Evolutionary conservation across 495 filamentous ascomycete genomes (phyloP).

Genomic region (Hyphodiscus hymeniophilus): DNA sequence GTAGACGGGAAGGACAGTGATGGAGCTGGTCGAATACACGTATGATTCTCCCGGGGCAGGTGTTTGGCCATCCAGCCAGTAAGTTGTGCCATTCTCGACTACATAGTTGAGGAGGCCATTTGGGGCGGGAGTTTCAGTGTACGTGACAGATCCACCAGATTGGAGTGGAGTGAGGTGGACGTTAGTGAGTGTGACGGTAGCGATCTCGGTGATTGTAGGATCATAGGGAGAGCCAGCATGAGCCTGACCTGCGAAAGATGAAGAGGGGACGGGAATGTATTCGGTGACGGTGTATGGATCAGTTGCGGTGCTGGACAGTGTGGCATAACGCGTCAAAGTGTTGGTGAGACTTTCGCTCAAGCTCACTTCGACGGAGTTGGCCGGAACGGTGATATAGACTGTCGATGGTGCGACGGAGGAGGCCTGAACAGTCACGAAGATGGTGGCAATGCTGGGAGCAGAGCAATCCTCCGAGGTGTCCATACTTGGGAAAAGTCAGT

Average conservation of each 20-base stretch:
- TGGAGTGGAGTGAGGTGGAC: neutral
- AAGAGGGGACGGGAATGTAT: neutral
- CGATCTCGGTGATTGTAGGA: constrained; percentile 3
- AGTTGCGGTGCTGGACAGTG: neutral
- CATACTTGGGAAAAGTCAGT: neutral
- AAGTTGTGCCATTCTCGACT: constrained; percentile 13
- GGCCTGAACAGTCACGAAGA: constrained; percentile 11
- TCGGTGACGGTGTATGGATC: constrained; percentile 1
- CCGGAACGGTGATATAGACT: constrained; percentile 6
- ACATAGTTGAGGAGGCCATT: constrained; percentile 1
- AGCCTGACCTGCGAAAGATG: neutral
- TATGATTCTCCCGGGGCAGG: constrained; percentile 5
- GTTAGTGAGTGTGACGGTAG: neutral
- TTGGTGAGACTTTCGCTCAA: neutral
- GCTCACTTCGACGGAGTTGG: neutral
- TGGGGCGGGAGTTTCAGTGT: neutral
- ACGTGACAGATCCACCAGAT: neutral
- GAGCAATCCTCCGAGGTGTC: neutral
- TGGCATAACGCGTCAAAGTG: constrained; percentile 9
- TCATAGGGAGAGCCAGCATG: constrained; percentile 1
- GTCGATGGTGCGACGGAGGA: neutral
- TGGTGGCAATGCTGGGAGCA: constrained; percentile 1
- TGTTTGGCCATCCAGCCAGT: constrained; percentile 14
- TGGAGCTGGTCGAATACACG: constrained; percentile 9
- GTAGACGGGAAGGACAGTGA: constrained; percentile 7